These are phyloP conservation scores for Curvularia verruculosa DNA, from an alignment of 2,329 filamentous ascomycete species.

Conservation along the genomic window DNA sequence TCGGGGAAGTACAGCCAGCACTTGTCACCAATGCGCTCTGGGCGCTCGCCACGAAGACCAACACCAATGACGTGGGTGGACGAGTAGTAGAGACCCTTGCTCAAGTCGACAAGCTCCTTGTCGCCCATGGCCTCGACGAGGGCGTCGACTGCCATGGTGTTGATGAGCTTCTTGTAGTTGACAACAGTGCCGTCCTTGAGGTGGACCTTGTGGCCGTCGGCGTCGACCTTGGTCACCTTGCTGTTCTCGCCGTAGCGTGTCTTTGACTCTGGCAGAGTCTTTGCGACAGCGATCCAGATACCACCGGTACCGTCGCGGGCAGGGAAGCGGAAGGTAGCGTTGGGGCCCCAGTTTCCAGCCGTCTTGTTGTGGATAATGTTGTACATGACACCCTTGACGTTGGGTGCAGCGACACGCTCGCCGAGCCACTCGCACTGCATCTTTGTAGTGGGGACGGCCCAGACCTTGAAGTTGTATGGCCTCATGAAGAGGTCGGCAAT, in stretches of 20 bases:
- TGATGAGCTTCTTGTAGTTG: conserved; percentile 89
- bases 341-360: conserved; percentile 96
- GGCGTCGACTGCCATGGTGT: conserved; percentile 93
- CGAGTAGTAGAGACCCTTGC: conserved; percentile 94
- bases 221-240: conserved; percentile 84
- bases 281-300: conserved; percentile 97
- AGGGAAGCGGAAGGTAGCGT: conserved; percentile 98
- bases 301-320: conserved; percentile 93
- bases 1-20: conserved; percentile 99
- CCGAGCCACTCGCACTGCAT: conserved; percentile 99
- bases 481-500: conserved; percentile 97
- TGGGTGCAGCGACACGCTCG: conserved; percentile 95
- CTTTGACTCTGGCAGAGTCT: conserved; percentile 91
- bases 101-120: conserved; percentile 78
- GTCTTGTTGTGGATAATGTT: conserved; percentile 97
- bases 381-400: conserved; percentile 89
- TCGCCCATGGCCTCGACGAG: conserved; percentile 88
- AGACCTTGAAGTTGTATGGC: conserved; percentile 99
- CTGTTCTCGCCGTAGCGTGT: conserved; percentile 86
- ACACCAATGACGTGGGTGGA: conserved; percentile 97
- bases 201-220: conserved; percentile 80
- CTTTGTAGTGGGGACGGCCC: conserved; percentile 98
- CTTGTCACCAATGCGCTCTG: conserved; percentile 97
- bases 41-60: conserved; percentile 87
- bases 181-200: conserved; percentile 86